phyloP scores from a whole-genome alignment of 352 stramenopile genomes.

The Peronosclerospora sorghi region DNA sequence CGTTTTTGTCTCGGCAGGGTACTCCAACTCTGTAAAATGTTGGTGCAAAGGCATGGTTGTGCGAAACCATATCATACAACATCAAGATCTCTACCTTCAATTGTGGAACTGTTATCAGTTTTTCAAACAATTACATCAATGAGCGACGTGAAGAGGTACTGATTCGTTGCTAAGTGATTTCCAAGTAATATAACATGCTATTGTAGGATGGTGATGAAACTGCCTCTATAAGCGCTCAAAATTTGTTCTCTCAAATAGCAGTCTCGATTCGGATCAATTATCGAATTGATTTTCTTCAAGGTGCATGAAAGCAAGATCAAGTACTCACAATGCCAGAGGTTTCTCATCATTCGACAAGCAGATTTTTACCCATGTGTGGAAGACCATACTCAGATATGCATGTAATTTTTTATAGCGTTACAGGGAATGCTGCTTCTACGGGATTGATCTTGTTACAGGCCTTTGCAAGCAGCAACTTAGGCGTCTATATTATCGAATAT shows the following conservation, averaged over 20 bases:
- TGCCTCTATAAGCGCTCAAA: not conserved
- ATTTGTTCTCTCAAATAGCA: not conserved
- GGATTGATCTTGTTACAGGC: constrained; percentile 19
- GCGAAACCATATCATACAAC: constrained; percentile 39
- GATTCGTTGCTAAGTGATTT: constrained; percentile 9
- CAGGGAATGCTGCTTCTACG: not conserved
- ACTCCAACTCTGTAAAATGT: constrained; percentile 33
- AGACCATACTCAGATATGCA: constrained; percentile 23
- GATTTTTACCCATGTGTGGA: constrained; percentile 58
- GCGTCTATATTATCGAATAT: constrained; percentile 51
- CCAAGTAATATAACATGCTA: constrained; percentile 1
- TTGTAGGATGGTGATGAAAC: constrained; percentile 5
- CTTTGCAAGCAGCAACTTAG: constrained; percentile 24
- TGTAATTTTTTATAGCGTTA: constrained; percentile 18
- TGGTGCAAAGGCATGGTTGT: constrained; percentile 48
- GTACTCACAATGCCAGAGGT: constrained; percentile 27
- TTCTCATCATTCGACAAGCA: constrained; percentile 39
- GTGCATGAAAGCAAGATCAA: not conserved
- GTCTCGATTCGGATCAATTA: not conserved
- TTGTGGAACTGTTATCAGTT: constrained; percentile 25
- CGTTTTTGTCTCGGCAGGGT: constrained; percentile 49
- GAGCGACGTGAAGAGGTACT: constrained; percentile 24
- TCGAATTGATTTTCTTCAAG: not conserved
- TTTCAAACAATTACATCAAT: constrained; percentile 36
- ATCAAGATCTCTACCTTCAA: constrained; percentile 23